phyloP scores from a whole-genome alignment of 225 moss, liverwort and hornwort species.

The Polytrichum commune region DNA sequence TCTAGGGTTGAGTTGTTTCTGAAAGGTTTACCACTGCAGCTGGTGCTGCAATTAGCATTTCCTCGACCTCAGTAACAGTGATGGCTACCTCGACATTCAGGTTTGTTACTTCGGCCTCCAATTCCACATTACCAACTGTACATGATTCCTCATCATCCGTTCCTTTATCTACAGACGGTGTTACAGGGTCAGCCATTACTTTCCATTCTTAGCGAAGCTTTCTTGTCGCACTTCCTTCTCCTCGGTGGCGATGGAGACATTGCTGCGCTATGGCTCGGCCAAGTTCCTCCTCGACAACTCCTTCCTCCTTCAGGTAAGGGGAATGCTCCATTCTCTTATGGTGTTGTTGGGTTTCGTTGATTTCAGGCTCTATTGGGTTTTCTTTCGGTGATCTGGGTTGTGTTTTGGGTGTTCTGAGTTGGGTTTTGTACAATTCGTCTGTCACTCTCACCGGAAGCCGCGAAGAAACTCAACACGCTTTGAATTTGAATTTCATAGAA shows the following conservation, averaged over 20 bases:
- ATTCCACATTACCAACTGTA: background rate
- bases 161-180: too few relatives aligned
- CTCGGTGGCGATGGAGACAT: slow-evolving; percentile 73
- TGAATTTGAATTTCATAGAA: too few relatives aligned
- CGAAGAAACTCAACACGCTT: too few relatives aligned
- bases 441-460: too few relatives aligned
- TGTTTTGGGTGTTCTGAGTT: background rate
- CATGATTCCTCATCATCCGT: too few relatives aligned
- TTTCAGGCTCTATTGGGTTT: background rate
- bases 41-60: background rate
- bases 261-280: slow-evolving; percentile 65
- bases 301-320: slow-evolving; percentile 64
- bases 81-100: background rate
- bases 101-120: background rate
- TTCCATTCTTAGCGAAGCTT: too few relatives aligned
- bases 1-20: too few relatives aligned
- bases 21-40: too few relatives aligned
- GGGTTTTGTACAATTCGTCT: too few relatives aligned
- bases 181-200: too few relatives aligned
- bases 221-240: too few relatives aligned
- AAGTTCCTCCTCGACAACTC: slow-evolving; percentile 85
- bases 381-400: background rate
- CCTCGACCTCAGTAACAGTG: background rate
- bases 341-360: background rate
- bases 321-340: background rate